Conservation (phyloP, 2,329 filamentous ascomycete genomes). For the Monosporascus cannonballus region DNA sequence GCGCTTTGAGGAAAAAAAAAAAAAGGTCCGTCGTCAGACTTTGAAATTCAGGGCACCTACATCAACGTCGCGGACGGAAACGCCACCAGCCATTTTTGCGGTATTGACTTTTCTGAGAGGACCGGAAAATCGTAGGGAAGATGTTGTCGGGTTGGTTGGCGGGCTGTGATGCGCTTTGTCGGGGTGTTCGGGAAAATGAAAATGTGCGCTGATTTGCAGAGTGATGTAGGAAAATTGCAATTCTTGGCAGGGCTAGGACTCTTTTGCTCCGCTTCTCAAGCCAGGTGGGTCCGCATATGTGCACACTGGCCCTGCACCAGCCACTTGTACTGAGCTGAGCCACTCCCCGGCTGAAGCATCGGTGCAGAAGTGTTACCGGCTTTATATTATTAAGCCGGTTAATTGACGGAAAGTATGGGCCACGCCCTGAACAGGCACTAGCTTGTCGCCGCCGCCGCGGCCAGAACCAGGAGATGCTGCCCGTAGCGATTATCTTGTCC, state of each 20-base stretch:
- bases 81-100: conserved; percentile 73
- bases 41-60: conserved; percentile 47
- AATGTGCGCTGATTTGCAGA: background rate
- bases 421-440: no score
- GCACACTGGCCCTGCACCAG: background rate
- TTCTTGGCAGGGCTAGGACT: background rate
- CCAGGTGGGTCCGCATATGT: background rate
- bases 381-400: no score
- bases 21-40: conserved; percentile 1
- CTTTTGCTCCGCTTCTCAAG: background rate
- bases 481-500: no score
- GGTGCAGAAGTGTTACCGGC: no score
- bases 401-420: no score
- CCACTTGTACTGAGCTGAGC: no score
- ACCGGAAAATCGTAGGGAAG: background rate
- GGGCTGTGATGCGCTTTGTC: background rate
- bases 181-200: background rate
- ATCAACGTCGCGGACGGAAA: conserved; percentile 81
- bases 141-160: background rate
- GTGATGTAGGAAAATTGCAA: background rate
- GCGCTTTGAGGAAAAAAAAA: background rate
- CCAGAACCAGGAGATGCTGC: no score
- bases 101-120: conserved; percentile 29
- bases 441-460: no score
- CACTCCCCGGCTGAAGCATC: no score